Conservation (phyloP, 495 filamentous ascomycete genomes). For the Penicillium steckii region DNA sequence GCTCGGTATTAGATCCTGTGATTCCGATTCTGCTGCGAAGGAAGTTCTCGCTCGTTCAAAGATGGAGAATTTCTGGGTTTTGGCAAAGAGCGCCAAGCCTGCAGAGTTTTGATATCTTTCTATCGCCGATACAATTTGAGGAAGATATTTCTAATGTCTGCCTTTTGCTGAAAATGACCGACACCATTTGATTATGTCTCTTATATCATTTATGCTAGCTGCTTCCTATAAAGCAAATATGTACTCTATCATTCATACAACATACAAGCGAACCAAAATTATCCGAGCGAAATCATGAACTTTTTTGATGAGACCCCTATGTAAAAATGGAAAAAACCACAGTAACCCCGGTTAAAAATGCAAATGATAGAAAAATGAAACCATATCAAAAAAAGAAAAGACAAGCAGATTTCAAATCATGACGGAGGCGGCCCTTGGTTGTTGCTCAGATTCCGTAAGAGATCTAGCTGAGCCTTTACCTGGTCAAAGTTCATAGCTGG, state of each 20-base stretch:
- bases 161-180: background rate
- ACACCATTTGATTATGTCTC: slow-evolving; percentile 2
- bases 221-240: slow-evolving; percentile 9
- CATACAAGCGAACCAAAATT: background rate
- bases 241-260: slow-evolving; percentile 17
- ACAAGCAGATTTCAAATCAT: slow-evolving; percentile 22
- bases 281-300: slow-evolving; percentile 5
- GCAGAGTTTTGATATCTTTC: slow-evolving; percentile 24
- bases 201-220: slow-evolving; percentile 2
- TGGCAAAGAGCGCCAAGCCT: slow-evolving; percentile 70
- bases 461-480: slow-evolving; percentile 47
- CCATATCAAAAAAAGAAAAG: slow-evolving; percentile 13
- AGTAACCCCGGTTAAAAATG: slow-evolving; percentile 27
- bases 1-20: slow-evolving; percentile 74
- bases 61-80: slow-evolving; percentile 95
- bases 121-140: background rate
- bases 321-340: background rate
- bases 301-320: slow-evolving; percentile 11
- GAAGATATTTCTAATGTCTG: background rate
- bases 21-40: slow-evolving; percentile 83
- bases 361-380: slow-evolving; percentile 23
- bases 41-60: slow-evolving; percentile 75
- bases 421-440: slow-evolving; percentile 39
- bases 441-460: slow-evolving; percentile 42
- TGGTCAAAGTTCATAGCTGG: slow-evolving; percentile 41